Percentiles rank a stretch among this genome's conserved stretches.
Evolutionary conservation across 139 green algal species (phyloP).

Genomic region (Chlamydomonas sp.): DNA sequence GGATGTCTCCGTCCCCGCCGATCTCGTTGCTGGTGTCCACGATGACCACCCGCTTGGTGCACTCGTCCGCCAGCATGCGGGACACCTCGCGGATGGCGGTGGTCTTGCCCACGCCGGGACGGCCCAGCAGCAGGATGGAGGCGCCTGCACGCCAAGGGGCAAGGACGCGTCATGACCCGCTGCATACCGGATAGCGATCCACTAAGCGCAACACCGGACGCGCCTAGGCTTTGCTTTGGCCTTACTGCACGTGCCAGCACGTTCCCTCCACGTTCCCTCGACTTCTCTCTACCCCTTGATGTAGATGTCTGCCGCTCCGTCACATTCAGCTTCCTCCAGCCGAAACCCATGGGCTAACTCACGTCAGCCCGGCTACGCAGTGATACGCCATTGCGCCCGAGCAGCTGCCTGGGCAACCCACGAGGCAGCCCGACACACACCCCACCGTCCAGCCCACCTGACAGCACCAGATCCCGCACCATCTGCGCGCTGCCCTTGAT

Average conservation of each 20-base stretch:
- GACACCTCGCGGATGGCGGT: slow-evolving; percentile 82
- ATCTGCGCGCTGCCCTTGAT: slow-evolving; percentile 93
- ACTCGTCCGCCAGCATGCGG: slow-evolving; percentile 85
- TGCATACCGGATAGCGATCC: too few relatives aligned
- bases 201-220: too few relatives aligned
- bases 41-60: slow-evolving; percentile 83
- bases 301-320: too few relatives aligned
- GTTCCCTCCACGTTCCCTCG: background rate
- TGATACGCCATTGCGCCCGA: background rate
- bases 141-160: slow-evolving; percentile 41
- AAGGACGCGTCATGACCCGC: too few relatives aligned
- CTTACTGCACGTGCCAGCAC: too few relatives aligned
- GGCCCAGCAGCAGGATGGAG: slow-evolving; percentile 77
- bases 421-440: background rate
- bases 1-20: slow-evolving; percentile 91
- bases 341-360: background rate
- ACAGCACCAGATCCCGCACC: slow-evolving; percentile 89
- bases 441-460: background rate
- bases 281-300: background rate
- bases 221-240: too few relatives aligned
- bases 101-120: slow-evolving; percentile 96
- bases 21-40: slow-evolving; percentile 97
- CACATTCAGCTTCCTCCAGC: background rate
- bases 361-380: background rate
- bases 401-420: background rate